Evolutionary conservation across 495 filamentous ascomycete genomes (phyloP).

Genomic region (Trichocladium antarcticum): DNA sequence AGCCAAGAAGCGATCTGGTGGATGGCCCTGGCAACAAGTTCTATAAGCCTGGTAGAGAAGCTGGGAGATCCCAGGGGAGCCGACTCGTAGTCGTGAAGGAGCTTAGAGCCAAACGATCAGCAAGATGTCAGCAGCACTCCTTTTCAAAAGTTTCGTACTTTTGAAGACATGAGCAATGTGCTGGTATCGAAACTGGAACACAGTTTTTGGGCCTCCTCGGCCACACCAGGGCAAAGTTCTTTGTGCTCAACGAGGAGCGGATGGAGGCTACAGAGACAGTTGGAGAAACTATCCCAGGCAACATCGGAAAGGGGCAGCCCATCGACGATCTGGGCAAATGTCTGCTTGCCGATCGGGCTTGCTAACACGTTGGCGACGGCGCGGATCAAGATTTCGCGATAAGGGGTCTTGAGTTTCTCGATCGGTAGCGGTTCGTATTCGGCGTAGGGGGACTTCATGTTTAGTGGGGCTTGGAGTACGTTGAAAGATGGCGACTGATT

Average conservation of each 20-base stretch:
- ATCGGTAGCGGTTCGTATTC: too few relatives aligned
- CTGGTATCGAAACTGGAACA: constrained; percentile 6
- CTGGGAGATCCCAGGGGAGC: not conserved
- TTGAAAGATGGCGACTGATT: too few relatives aligned
- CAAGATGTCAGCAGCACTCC: too few relatives aligned
- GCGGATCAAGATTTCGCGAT: constrained; percentile 3
- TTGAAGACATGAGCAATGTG: not conserved
- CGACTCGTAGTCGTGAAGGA: not conserved
- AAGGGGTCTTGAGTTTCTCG: too few relatives aligned
- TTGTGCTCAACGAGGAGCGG: constrained; percentile 8
- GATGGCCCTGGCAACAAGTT: not conserved
- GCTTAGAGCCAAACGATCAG: not conserved
- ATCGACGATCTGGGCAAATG: constrained; percentile 25
- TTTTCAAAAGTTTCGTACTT: not conserved
- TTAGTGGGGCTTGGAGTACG: too few relatives aligned
- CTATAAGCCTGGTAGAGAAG: not conserved
- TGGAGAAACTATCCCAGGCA: not conserved
- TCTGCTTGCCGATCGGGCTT: constrained; percentile 16
- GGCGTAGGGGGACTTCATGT: too few relatives aligned
- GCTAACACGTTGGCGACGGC: constrained; percentile 9
- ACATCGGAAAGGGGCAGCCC: constrained; percentile 15
- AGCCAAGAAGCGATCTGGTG: not conserved
- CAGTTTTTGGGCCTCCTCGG: constrained; percentile 5
- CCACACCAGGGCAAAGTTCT: constrained; percentile 9
- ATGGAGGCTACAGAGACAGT: not conserved